Evolutionary conservation across 139 green algal genomes (phyloP).

Genomic region (Chlamydomonas applanata): DNA sequence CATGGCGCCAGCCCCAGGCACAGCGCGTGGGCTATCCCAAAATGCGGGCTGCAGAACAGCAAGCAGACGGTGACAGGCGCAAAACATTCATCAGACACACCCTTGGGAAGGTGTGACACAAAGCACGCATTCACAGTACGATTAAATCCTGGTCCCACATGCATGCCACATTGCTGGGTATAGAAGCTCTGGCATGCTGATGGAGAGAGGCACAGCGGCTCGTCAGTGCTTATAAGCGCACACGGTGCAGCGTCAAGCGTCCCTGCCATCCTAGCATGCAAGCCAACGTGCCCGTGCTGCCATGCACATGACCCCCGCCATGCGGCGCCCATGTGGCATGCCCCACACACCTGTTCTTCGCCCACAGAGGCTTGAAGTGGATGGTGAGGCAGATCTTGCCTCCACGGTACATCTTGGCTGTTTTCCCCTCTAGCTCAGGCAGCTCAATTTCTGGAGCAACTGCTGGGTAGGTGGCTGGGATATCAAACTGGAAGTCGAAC

Average conservation of each 20-base stretch:
- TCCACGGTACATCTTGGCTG: slow-evolving; percentile 96
- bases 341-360: slow-evolving; percentile 73
- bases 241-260: too few relatives aligned
- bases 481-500: slow-evolving; percentile 96
- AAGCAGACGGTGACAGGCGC: too few relatives aligned
- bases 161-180: too few relatives aligned
- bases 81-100: too few relatives aligned
- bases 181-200: too few relatives aligned
- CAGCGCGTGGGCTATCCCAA: slow-evolving; percentile 93
- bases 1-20: slow-evolving; percentile 93
- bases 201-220: too few relatives aligned
- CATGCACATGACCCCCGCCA: neutral
- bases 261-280: too few relatives aligned
- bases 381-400: slow-evolving; percentile 97
- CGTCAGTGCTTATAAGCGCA: too few relatives aligned
- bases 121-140: too few relatives aligned
- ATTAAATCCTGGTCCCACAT: too few relatives aligned
- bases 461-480: slow-evolving; percentile 89
- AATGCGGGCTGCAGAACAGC: slow-evolving; percentile 71
- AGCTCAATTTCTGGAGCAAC: slow-evolving; percentile 92
- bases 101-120: too few relatives aligned
- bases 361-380: slow-evolving; percentile 97
- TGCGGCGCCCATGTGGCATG: neutral
- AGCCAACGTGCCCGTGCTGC: neutral
- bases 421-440: slow-evolving; percentile 95